phyloP scores from a whole-genome alignment of 2,329 filamentous ascomycete species.

The Boeremia exigua region DNA sequence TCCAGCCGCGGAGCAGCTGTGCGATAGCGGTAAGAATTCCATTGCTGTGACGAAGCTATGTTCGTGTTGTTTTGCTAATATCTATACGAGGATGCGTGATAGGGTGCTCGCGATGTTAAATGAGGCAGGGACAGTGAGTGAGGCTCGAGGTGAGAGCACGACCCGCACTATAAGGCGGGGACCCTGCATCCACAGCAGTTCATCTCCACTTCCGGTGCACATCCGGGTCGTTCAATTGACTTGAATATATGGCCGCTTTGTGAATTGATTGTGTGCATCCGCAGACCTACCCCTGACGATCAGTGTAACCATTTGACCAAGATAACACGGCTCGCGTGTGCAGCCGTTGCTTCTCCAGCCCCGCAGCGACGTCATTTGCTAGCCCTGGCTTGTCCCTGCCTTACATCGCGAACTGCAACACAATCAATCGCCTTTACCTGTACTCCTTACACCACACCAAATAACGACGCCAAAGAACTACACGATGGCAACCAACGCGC shows the following conservation, averaged over 20 bases:
- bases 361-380: slow-evolving; percentile 16
- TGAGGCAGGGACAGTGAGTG: neutral
- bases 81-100: neutral
- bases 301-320: neutral
- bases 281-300: slow-evolving; percentile 9
- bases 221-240: neutral
- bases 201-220: slow-evolving; percentile 7
- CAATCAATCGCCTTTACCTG: neutral
- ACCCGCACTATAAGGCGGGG: neutral
- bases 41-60: neutral
- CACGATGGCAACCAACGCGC: slow-evolving; percentile 52
- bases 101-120: neutral
- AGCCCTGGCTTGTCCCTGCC: slow-evolving; percentile 6
- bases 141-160: neutral
- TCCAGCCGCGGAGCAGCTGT: too few species aligned
- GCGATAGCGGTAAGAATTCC: too few species aligned
- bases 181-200: slow-evolving; percentile 11
- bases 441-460: neutral
- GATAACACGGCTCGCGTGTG: slow-evolving; percentile 6
- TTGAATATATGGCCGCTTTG: neutral
- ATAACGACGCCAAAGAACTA: neutral
- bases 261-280: neutral
- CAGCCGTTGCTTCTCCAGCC: slow-evolving; percentile 8
- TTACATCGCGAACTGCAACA: slow-evolving; percentile 7
- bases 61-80: neutral